Evolutionary conservation across 2,329 filamentous ascomycete genomes (phyloP), one percentile per base, ranked within the genome.

Genomic region (Pezicula neosporulosa): DNA sequence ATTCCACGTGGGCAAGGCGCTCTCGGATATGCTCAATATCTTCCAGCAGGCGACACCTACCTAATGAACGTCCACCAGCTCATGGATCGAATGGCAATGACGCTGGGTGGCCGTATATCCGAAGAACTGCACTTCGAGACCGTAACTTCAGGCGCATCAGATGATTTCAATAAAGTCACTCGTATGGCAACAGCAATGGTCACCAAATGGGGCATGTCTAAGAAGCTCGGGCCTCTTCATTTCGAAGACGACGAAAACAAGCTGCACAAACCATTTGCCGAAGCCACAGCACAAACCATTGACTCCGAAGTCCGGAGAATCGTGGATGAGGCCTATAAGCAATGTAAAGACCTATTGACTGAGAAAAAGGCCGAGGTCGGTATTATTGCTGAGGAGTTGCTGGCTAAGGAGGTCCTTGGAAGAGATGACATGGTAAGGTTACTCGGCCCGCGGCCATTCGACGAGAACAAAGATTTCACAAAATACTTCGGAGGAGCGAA

Each of bases 61-160:
- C 81, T 99, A 57, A 94, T 99, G 92, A 96, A 87, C 66, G 86
- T 90, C 57, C 86, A 92, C 68, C 94, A 99, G 73, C 79, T 99
- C 39, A 96, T 97, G 90, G 94, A 99, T 70, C 91, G 94, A 61
- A 99, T 99, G 94, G 94, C 94, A 58, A 99, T 99, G 94, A 97
- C 93, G 2, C 85, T 99, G 50, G 94, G 92, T 61, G 94, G 94
- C 2, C 90, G 94, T 59, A 89, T 99, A 21, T 94, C 88, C 18
- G 94, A 99, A 73, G 94, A 99, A 71, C 75, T 99, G 7, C 93
- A 99, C 73, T 99, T 99, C 72, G 87, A 94, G 33, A 96, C 91
- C 0, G 94, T 99, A 18, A 99, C 94, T 2, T 94, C 89, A 44
- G 94, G 94, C 51, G 94, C 93, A 18, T 92, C 86, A 49, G 94